These are phyloP conservation scores for Coffea canephora DNA, from an alignment of 257 asterid species.

Conservation along the genomic window DNA sequence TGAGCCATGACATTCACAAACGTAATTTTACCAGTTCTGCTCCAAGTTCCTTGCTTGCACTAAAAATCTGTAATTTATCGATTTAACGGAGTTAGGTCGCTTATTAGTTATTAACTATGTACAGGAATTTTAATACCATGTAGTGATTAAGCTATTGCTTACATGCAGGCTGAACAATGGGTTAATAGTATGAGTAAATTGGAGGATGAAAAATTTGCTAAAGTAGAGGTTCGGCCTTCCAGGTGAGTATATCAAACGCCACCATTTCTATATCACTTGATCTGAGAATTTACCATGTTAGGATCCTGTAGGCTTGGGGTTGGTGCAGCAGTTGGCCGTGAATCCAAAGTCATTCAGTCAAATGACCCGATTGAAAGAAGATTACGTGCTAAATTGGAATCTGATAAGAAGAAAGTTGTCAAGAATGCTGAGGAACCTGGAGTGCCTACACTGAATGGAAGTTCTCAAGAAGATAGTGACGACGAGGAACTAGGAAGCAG, in stretches of 20 bases:
- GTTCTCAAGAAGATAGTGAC: constrained; percentile 54
- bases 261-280: background rate
- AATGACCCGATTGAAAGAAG: constrained; percentile 62
- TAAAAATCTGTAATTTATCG: background rate
- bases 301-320: constrained; percentile 69
- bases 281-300: background rate
- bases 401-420: constrained; percentile 37
- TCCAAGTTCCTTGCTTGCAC: background rate
- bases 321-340: constrained; percentile 72
- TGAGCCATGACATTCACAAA: background rate
- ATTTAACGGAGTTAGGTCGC: background rate
- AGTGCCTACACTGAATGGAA: constrained; percentile 34
- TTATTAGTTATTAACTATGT: background rate
- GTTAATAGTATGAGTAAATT: constrained; percentile 61
- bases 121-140: background rate
- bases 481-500: constrained; percentile 76
- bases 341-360: constrained; percentile 36
- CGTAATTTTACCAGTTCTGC: background rate
- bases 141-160: constrained; percentile 8
- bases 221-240: constrained; percentile 65
- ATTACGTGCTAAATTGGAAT: constrained; percentile 52
- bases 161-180: constrained; percentile 80
- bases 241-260: constrained; percentile 43
- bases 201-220: constrained; percentile 32
- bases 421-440: constrained; percentile 38